Evolutionary conservation across 495 filamentous ascomycete species (phyloP).

Genomic region (Barbatosphaeria neglecta): DNA sequence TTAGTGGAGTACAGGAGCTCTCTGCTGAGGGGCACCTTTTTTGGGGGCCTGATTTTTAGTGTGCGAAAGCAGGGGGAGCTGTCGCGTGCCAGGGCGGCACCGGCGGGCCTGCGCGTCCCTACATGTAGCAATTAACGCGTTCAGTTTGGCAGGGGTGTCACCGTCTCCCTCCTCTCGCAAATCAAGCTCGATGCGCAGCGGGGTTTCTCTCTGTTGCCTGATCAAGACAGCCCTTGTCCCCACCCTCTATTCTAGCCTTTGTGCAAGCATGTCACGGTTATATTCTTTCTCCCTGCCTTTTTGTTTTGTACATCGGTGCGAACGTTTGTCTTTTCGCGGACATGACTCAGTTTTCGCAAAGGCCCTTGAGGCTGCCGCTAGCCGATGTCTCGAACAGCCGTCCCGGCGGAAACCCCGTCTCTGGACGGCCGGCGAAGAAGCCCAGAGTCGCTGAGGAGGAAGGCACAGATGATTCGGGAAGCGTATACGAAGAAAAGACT

Average conservation of each 20-base stretch:
- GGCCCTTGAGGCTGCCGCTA: not conserved
- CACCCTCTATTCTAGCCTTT: not conserved
- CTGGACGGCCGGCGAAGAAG: slow-evolving; percentile 22
- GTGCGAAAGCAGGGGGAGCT: too few species aligned
- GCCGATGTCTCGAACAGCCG: slow-evolving; percentile 1
- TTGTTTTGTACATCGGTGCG: not conserved
- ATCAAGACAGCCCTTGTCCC: not conserved
- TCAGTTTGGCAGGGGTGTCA: too few species aligned
- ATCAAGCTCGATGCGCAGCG: too few species aligned
- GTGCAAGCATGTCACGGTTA: not conserved
- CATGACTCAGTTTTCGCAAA: slow-evolving; percentile 21
- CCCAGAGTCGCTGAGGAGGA: slow-evolving; percentile 14
- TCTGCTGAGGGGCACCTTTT: not conserved
- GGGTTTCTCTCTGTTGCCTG: not conserved
- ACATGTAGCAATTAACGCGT: too few species aligned
- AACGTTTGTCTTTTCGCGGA: not conserved
- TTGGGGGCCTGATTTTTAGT: not conserved
- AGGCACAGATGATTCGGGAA: too few species aligned
- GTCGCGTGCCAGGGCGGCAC: not conserved
- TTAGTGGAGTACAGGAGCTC: not conserved
- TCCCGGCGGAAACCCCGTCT: not conserved
- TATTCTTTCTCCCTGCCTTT: not conserved
- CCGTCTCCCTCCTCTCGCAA: too few species aligned
- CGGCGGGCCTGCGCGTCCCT: not conserved
- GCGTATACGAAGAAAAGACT: too few species aligned